These are phyloP conservation scores for Paecilomyces sp. DNA, from an alignment of 2,329 filamentous ascomycete species.

Conservation along the genomic window DNA sequence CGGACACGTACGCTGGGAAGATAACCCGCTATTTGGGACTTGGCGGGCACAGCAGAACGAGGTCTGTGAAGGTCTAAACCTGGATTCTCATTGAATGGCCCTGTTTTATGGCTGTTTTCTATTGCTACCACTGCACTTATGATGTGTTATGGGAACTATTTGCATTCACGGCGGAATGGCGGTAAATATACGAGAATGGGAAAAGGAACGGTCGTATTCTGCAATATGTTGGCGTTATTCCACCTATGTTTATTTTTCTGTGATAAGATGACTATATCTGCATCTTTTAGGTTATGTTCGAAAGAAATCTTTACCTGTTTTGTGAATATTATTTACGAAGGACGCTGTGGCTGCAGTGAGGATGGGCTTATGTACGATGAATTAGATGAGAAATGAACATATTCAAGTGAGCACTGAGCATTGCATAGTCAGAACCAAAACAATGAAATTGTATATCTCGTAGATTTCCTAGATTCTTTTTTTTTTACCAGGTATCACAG, in stretches of 20 bases:
- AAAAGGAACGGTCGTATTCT: background rate
- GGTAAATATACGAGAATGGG: background rate
- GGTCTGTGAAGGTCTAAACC: conserved; percentile 31
- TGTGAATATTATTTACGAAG: background rate
- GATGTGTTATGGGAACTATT: background rate
- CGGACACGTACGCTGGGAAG: conserved; percentile 22
- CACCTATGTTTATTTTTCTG: background rate
- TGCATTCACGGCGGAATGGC: background rate
- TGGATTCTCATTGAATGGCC: conserved; percentile 16
- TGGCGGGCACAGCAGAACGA: conserved; percentile 30
- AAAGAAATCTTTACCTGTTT: background rate
- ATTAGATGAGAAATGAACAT: conserved; percentile 43
- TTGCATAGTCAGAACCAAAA: background rate
- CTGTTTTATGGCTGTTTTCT: background rate
- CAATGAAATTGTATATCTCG: background rate
- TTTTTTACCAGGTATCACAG: background rate
- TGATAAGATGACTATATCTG: background rate
- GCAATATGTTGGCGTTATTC: background rate
- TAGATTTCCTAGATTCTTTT: background rate
- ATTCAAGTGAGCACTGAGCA: background rate
- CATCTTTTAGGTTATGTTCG: background rate
- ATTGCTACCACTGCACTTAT: background rate
- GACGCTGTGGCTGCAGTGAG: background rate
- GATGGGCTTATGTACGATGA: conserved; percentile 40
- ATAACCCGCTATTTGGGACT: conserved; percentile 27